Conservation (phyloP, 108 stramenopile species). For the Bacterosira constricta region DNA sequence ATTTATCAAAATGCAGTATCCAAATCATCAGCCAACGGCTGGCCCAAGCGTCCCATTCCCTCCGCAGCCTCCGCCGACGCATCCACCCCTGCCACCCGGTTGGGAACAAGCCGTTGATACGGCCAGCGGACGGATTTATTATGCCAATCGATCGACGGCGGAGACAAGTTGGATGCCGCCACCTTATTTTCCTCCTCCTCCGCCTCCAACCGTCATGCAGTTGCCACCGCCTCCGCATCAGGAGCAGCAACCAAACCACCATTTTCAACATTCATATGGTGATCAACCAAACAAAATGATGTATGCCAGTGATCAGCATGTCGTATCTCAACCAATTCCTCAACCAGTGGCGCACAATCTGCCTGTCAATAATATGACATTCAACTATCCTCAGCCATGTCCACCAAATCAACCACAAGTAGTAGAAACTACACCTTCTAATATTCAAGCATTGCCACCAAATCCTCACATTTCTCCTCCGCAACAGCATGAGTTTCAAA, state of each 20-base stretch:
- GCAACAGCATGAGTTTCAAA: background rate
- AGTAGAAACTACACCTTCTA: background rate
- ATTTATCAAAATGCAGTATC: constrained; percentile 9
- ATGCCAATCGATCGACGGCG: constrained; percentile 49
- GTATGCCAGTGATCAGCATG: background rate
- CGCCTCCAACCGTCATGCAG: constrained; percentile 11
- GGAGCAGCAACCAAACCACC: constrained; percentile 2
- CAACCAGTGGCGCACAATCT: background rate
- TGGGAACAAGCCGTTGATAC: constrained; percentile 54
- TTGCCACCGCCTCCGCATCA: background rate
- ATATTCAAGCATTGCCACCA: no score
- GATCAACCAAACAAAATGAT: constrained; percentile 8
- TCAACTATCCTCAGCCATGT: background rate
- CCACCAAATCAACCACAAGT: constrained; percentile 1
- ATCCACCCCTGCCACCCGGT: constrained; percentile 36
- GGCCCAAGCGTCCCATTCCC: constrained; percentile 1
- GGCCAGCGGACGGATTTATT: constrained; percentile 25
- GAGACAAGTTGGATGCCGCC: constrained; percentile 56
- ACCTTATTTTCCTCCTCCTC: constrained; percentile 24
- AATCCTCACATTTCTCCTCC: background rate
- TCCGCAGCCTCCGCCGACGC: constrained; percentile 22
- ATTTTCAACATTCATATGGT: constrained; percentile 5
- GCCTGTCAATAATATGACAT: background rate
- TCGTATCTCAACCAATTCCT: background rate
- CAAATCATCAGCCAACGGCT: constrained; percentile 2